phyloP scores from a whole-genome alignment of 768 basidiomycete genomes.

The Mycena indigotica region DNA sequence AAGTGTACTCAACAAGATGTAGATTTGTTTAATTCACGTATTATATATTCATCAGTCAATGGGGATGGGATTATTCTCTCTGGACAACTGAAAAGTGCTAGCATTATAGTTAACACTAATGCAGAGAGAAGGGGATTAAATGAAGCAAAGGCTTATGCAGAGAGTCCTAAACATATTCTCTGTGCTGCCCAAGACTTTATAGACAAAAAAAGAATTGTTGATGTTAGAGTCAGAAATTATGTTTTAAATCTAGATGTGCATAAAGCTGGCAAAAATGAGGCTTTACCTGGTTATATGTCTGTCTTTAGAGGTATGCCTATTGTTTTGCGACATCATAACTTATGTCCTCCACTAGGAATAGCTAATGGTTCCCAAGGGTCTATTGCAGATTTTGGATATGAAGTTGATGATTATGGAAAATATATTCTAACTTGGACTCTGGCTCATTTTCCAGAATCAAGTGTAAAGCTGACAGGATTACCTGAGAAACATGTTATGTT shows the following conservation, averaged over 20 bases:
- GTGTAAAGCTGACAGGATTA: neutral
- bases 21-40: neutral
- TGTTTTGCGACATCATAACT: neutral
- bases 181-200: neutral
- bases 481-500: neutral
- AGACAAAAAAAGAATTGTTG: neutral
- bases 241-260: neutral
- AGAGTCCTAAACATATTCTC: neutral
- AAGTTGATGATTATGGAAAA: neutral
- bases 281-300: neutral
- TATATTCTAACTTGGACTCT: neutral
- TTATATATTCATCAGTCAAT: neutral
- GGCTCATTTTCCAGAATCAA: neutral
- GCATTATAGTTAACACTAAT: neutral
- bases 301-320: neutral
- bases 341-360: neutral
- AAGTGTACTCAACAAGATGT: neutral
- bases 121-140: neutral
- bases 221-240: neutral
- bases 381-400: neutral
- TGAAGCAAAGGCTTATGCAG: neutral
- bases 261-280: neutral
- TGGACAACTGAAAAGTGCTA: neutral
- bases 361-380: neutral
- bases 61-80: neutral